Conservation (phyloP, 257 asterid species). For the Avicennia marina region DNA sequence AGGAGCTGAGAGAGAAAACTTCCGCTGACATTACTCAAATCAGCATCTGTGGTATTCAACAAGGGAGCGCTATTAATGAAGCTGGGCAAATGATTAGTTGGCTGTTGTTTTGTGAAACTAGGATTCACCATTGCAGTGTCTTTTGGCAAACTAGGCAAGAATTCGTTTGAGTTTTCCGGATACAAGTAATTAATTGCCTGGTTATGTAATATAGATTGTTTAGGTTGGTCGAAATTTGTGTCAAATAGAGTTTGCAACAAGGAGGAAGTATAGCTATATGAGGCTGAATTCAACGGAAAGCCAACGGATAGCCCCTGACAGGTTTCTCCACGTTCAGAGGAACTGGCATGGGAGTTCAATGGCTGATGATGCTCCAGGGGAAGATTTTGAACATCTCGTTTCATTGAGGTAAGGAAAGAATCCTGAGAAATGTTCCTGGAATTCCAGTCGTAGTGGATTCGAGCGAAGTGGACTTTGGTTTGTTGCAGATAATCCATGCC, state of each 20-base stretch:
- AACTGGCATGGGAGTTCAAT: slow-evolving; percentile 9
- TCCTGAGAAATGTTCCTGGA: slow-evolving; percentile 25
- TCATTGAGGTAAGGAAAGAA: slow-evolving; percentile 17
- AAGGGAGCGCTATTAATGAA: slow-evolving; percentile 18
- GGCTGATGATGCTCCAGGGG: slow-evolving; percentile 11
- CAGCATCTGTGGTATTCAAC: slow-evolving; percentile 22
- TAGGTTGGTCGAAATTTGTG: slow-evolving; percentile 27
- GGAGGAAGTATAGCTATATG: slow-evolving; percentile 31
- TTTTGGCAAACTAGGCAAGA: slow-evolving; percentile 20
- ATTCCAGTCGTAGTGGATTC: slow-evolving; percentile 18
- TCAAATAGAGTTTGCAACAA: slow-evolving; percentile 42
- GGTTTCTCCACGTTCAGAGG: slow-evolving; percentile 8
- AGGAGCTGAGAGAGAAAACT: slow-evolving; percentile 22
- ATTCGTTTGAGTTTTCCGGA: slow-evolving; percentile 21
- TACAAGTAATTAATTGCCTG: slow-evolving; percentile 20
- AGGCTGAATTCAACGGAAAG: slow-evolving; percentile 22
- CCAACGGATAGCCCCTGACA: slow-evolving; percentile 13
- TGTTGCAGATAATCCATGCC: slow-evolving; percentile 43
- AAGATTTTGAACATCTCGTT: slow-evolving; percentile 16
- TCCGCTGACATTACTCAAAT: slow-evolving; percentile 8
- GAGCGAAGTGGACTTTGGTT: slow-evolving; percentile 14
- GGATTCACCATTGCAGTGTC: slow-evolving; percentile 17
- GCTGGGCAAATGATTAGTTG: slow-evolving; percentile 11
- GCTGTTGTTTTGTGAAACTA: slow-evolving; percentile 18
- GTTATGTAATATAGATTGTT: slow-evolving; percentile 18